Base-by-base conservation (phyloP, 148 eudicot species). In the Chenopodium quinoa region DNA sequence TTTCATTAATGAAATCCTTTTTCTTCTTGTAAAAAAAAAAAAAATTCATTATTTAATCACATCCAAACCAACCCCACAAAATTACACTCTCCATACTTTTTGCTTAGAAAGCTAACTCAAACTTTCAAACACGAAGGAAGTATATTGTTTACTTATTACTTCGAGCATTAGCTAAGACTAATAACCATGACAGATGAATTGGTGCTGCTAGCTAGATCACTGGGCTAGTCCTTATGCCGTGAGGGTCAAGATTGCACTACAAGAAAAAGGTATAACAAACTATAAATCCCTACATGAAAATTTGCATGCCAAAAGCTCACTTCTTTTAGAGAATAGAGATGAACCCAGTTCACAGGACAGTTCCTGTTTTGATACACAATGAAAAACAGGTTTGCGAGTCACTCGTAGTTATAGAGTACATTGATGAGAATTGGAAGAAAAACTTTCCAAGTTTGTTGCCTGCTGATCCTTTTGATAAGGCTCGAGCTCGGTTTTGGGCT, bases 161-260 rank as follows among this genome's bases (percentile, higher is more conserved):
- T 32, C 3, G 34, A 32, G 34, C 34, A 32, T 32, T 32, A 1
- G 34, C 34, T 32, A 32, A 32, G 34, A 32, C 34, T 32, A 32
- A 32, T 32, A 9, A 10, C 50, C 47, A 71, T 32, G 62, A 0
- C 62, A 19, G 48, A 40, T 40, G 68, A 79, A 2, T 1, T 71
- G 62, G 23, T 76, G 23, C 10, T 82, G 32, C 31, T 80, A 4
- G 32, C 31, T 80, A 4, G 79, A 82, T 37, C 76, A 31, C 60
- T 82, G 87, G 87, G 0, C 62, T n/a, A 85, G 89, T n/a, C 71
- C 56, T 31, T 87, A 58, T 63, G 77, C 78, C 0, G 37, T 75
- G 75, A 84, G 89, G 48, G 85, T 83, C 0, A 87, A 84, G 37
- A 50, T 87, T 1, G 87, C 87, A 47, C 73, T 87, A 7, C 82